Evolutionary conservation across 2,329 filamentous ascomycete genomes (phyloP), one percentile per base, ranked within the genome.

Genomic region (Venturia asperata): DNA sequence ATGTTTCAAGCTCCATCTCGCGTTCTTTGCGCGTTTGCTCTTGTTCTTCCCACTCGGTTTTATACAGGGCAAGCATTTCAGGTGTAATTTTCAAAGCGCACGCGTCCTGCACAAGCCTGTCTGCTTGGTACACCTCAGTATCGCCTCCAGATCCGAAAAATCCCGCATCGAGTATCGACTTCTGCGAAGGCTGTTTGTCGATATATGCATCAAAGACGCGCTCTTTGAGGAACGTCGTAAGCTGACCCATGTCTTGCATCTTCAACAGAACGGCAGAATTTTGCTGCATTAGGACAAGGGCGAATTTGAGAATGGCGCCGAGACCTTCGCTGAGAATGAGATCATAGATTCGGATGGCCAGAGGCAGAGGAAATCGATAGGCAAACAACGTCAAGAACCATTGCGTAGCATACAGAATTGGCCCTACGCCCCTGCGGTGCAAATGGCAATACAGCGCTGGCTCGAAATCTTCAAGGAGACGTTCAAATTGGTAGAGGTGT

Each of bases 331-430:
- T 94, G 21, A 99, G 82, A 63, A 99, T 94, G 65, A 99, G 80
- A 74, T 99, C 94, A 76, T 97, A 99, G 62, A 99, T 95, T 41
- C 94, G 90, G 66, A 99, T 87, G 7, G 99, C 94, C 11, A 99
- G 85, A 74, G 99, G 94, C 9, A 99, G 82, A 10, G 94, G 94
- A 76, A 99, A 99, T 52, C 95, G 90, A 76, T 99, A 99, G 41
- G 93, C 92, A 73, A 99, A 99, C n/a, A 99, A 82, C 0, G 94
- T 99, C 62, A 99, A 83, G 77, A 99, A 99, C 94, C 94, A 99
- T 76, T 99, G 94, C 0, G 94, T 99, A 56, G 94, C 94, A 74
- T 99, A 99, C 10, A 99, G 82, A 73, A 96, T 91, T 0, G 94
- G 89, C 10, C 89, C 89, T 64, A 99, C 94, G 69, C 91, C 88